Conservation (phyloP, 345 rosid species). For the thale cress (Arabidopsis thaliana) region TAIR10.1 NC_003076.8:20303501-20304000, state of each 20-base stretch:
- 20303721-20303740: conserved; percentile 94
- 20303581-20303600: conserved; percentile 65
- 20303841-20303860: conserved; percentile 95
- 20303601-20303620: conserved; percentile 35
- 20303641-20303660: conserved; percentile 21
- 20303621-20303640: conserved; percentile 56
- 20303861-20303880: conserved; percentile 92
- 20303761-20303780: conserved; percentile 96
- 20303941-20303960: conserved; percentile 98
- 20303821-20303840: conserved; percentile 86
- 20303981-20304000: conserved; percentile 90
- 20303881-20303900: conserved; percentile 98
- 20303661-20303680: conserved; percentile 52
- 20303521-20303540: conserved; percentile 30
- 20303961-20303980: conserved; percentile 81
- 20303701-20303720: conserved; percentile 98
- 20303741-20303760: conserved; percentile 99
- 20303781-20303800: conserved; percentile 94
- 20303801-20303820: conserved; percentile 96
- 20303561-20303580: conserved; percentile 33
- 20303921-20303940: conserved; percentile 92
- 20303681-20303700: conserved; percentile 67
- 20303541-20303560: background rate
- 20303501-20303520: conserved; percentile 57
- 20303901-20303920: conserved; percentile 94